These are phyloP conservation scores for Trichophyton benhamiae DNA, from an alignment of 2,329 filamentous ascomycete species.

Conservation along the genomic window DNA sequence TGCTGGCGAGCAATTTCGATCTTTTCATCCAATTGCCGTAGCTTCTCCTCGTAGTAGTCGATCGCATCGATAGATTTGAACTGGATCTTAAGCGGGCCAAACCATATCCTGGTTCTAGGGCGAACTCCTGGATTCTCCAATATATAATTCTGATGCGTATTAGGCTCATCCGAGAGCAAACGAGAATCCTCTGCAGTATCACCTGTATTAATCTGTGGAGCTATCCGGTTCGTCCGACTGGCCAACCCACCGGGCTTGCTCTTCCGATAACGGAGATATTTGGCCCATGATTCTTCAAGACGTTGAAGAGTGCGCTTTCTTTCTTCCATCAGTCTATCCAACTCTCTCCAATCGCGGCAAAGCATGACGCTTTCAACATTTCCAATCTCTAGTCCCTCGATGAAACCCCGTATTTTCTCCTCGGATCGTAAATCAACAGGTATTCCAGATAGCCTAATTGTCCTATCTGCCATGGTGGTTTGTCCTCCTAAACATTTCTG, in stretches of 20 bases:
- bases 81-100: constrained; percentile 61
- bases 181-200: constrained; percentile 26
- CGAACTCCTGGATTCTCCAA: constrained; percentile 38
- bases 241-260: constrained; percentile 33
- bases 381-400: constrained; percentile 80
- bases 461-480: constrained; percentile 89
- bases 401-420: constrained; percentile 67
- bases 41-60: constrained; percentile 81
- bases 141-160: constrained; percentile 40
- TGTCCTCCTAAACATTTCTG: constrained; percentile 89
- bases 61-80: constrained; percentile 74
- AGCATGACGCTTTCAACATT: constrained; percentile 78
- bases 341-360: constrained; percentile 71
- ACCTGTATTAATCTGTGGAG: not conserved
- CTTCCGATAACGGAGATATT: constrained; percentile 51
- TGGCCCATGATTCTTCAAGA: constrained; percentile 74
- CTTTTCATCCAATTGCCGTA: constrained; percentile 64
- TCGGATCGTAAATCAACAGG: constrained; percentile 68
- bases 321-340: constrained; percentile 62
- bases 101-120: constrained; percentile 64
- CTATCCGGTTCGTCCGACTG: constrained; percentile 25
- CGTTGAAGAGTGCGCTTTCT: constrained; percentile 54
- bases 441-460: constrained; percentile 81
- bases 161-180: constrained; percentile 39
- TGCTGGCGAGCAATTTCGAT: constrained; percentile 60